These are phyloP conservation scores for Pholiota conissans DNA, from an alignment of 768 basidiomycete species.

Conservation along the genomic window DNA sequence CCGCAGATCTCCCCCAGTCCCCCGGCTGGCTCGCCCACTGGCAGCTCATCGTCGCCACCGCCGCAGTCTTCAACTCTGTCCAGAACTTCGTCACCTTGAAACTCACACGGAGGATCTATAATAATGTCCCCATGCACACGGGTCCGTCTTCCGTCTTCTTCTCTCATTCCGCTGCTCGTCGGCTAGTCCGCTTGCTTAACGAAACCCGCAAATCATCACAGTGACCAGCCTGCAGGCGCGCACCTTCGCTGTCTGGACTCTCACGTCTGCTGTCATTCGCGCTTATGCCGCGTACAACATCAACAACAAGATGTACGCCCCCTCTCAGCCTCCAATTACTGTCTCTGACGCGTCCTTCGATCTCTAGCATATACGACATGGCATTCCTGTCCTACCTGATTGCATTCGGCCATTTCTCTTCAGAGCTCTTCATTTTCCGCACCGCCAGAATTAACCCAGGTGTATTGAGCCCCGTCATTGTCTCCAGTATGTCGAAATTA, in stretches of 20 bases:
- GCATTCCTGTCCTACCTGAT: conserved; percentile 86
- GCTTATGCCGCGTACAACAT: conserved; percentile 91
- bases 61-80: conserved; percentile 81
- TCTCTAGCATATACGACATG: conserved; percentile 84
- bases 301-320: conserved; percentile 70
- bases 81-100: conserved; percentile 82
- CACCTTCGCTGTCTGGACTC: conserved; percentile 90
- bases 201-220: conserved; percentile 29
- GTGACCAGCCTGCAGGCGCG: conserved; percentile 87
- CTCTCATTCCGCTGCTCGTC: too few relatives aligned
- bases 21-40: conserved; percentile 81
- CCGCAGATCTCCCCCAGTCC: conserved; percentile 60
- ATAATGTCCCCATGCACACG: conserved; percentile 37
- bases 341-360: conserved; percentile 9
- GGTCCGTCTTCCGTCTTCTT: conserved; percentile 30
- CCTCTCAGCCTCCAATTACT: conserved; percentile 5
- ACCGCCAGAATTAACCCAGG: conserved; percentile 64
- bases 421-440: conserved; percentile 82
- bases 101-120: conserved; percentile 79
- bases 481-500: conserved; percentile 66
- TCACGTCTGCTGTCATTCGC: conserved; percentile 81
- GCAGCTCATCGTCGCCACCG: conserved; percentile 79
- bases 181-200: background rate
- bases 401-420: conserved; percentile 86
- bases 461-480: conserved; percentile 73